A percentile compares a stretch with the other conserved stretches of the same genome.
phyloP scores from a whole-genome alignment of 371 early-diverging fungal genomes.

The Apophysomyces elegans region DNA sequence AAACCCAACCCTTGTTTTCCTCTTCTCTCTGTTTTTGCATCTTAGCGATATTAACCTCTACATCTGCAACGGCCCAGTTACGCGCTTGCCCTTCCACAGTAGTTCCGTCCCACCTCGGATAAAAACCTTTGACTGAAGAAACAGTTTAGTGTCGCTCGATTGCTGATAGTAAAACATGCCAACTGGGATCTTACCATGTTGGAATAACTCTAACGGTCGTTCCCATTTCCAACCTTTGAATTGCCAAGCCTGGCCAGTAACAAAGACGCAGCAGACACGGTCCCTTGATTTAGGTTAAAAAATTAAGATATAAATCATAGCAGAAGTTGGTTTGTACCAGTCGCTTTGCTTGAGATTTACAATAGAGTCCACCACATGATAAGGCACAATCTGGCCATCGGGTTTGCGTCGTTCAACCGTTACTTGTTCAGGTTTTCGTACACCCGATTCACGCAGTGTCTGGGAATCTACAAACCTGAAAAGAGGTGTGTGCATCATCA shows the following conservation, averaged over 20 bases:
- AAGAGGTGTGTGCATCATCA: neutral
- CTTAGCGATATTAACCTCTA: conserved; percentile 56
- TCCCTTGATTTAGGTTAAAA: conserved; percentile 54
- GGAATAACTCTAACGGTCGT: conserved; percentile 81
- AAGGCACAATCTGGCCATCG: conserved; percentile 54
- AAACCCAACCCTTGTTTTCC: too few relatives aligned
- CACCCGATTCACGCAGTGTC: conserved; percentile 65
- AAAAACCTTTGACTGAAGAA: conserved; percentile 72
- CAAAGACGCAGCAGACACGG: conserved; percentile 88
- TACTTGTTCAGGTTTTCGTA: conserved; percentile 64
- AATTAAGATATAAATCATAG: neutral
- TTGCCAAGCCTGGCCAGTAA: conserved; percentile 91
- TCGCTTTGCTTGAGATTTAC: conserved; percentile 71
- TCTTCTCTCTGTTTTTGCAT: neutral
- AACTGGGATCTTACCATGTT: conserved; percentile 56
- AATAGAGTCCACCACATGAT: conserved; percentile 75
- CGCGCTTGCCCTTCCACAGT: conserved; percentile 57
- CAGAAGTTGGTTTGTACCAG: conserved; percentile 49
- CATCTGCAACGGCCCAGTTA: conserved; percentile 76
- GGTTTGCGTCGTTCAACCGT: conserved; percentile 59
- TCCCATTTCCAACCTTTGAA: conserved; percentile 91
- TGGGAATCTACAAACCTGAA: conserved; percentile 69
- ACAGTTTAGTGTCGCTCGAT: neutral
- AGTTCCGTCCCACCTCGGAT: conserved; percentile 81
- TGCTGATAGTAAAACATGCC: neutral